These are phyloP conservation scores for Metschnikowia cerradonensis DNA, from an alignment of 805 yeast species.

Conservation along the genomic window DNA sequence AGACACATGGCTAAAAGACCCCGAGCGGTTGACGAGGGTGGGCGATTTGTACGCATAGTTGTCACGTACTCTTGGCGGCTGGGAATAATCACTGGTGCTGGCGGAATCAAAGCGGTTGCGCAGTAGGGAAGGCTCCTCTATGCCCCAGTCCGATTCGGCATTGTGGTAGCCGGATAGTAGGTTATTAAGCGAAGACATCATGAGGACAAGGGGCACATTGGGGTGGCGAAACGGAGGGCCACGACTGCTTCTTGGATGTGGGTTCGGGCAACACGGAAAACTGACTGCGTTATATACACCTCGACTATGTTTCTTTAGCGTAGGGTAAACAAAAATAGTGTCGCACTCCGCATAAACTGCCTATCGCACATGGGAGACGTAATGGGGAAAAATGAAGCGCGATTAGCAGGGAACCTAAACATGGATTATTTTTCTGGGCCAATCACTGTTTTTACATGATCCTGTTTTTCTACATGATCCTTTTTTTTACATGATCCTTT, in stretches of 20 bases:
- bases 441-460: no score
- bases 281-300: background rate
- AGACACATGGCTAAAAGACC: slow-evolving; percentile 7
- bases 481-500: no score
- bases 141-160: slow-evolving; percentile 23
- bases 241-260: background rate
- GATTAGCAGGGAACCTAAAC: background rate
- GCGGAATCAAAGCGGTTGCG: slow-evolving; percentile 13
- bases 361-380: background rate
- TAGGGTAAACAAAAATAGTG: slow-evolving; percentile 1
- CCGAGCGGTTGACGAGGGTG: background rate
- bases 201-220: background rate
- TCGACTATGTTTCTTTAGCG: background rate
- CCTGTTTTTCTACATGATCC: background rate
- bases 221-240: background rate
- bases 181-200: slow-evolving; percentile 2
- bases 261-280: background rate
- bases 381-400: background rate
- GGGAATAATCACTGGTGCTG: slow-evolving; percentile 20
- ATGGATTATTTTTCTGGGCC: no score
- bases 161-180: slow-evolving; percentile 13
- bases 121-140: slow-evolving; percentile 14
- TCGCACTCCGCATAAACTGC: slow-evolving; percentile 1
- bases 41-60: background rate
- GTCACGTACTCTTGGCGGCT: slow-evolving; percentile 11